A percentile compares a stretch with the other conserved stretches of the same genome.
phyloP scores from a whole-genome alignment of 164 flowering plant species.

The Piper longum region DNA sequence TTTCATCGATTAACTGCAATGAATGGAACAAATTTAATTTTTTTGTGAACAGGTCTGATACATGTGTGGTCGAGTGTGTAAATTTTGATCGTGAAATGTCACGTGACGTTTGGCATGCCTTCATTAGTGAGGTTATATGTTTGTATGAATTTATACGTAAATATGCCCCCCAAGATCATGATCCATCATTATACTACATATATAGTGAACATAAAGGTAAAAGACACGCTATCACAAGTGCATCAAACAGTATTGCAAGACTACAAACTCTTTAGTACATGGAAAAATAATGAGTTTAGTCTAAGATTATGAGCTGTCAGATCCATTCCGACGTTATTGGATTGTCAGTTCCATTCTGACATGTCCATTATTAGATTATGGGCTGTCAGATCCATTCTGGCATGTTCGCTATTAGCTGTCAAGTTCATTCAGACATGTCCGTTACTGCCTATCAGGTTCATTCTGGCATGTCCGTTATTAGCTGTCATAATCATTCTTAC shows the following conservation, averaged over 20 bases:
- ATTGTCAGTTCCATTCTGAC: too few species aligned
- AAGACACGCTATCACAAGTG: constrained; percentile 39
- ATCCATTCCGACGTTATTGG: too few species aligned
- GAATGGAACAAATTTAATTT: neutral
- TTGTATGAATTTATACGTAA: constrained; percentile 58
- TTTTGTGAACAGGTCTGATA: constrained; percentile 36
- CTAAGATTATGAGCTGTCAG: too few species aligned
- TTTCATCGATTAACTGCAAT: too few species aligned
- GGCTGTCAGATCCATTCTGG: too few species aligned
- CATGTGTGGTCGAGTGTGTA: constrained; percentile 81
- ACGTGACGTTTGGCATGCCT: constrained; percentile 92
- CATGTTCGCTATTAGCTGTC: too few species aligned
- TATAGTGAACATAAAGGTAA: constrained; percentile 75
- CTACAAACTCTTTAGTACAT: constrained; percentile 77
- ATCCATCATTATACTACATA: constrained; percentile 38
- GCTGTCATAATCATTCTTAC: too few species aligned
- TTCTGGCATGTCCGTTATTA: too few species aligned
- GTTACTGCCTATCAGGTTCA: too few species aligned
- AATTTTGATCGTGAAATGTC: constrained; percentile 91
- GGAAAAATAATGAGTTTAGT: too few species aligned
- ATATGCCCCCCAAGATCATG: constrained; percentile 68
- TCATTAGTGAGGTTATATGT: constrained; percentile 62
- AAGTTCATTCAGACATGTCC: too few species aligned
- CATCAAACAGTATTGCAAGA: constrained; percentile 57
- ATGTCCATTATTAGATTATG: too few species aligned